phyloP scores from a whole-genome alignment of 1,284 basidiomycete species.

The Ustilago xerochloae region DNA sequence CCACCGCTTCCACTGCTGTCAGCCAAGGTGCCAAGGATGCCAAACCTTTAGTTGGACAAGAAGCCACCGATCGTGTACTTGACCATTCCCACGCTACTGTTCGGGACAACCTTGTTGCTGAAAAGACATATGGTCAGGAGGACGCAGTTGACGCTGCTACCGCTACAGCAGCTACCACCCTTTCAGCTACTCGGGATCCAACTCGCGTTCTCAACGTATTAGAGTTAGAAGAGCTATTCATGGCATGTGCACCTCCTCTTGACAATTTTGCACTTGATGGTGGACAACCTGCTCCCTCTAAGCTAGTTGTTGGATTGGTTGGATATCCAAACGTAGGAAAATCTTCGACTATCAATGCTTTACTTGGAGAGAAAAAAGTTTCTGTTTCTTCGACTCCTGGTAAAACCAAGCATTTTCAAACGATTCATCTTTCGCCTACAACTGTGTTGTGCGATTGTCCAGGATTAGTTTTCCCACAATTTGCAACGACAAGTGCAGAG shows the following conservation, averaged over 20 bases:
- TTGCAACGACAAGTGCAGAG: slow-evolving; percentile 78
- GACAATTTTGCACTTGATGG: slow-evolving; percentile 70
- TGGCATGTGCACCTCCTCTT: slow-evolving; percentile 80
- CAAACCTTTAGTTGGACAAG: slow-evolving; percentile 48
- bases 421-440: slow-evolving; percentile 86
- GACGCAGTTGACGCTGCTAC: slow-evolving; percentile 57
- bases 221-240: slow-evolving; percentile 89
- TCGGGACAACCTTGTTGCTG: slow-evolving; percentile 30
- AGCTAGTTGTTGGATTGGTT: slow-evolving; percentile 76
- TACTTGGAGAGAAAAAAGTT: slow-evolving; percentile 67
- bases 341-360: slow-evolving; percentile 67
- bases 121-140: slow-evolving; percentile 30
- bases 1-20: slow-evolving; percentile 39
- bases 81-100: slow-evolving; percentile 32
- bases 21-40: slow-evolving; percentile 38
- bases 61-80: slow-evolving; percentile 35
- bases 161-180: slow-evolving; percentile 62
- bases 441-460: slow-evolving; percentile 98
- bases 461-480: slow-evolving; percentile 97
- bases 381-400: slow-evolving; percentile 70
- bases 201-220: slow-evolving; percentile 85
- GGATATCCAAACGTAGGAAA: slow-evolving; percentile 75
- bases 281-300: slow-evolving; percentile 51
- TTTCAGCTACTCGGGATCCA: slow-evolving; percentile 73
- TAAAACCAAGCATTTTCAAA: slow-evolving; percentile 99